phyloP scores from a whole-genome alignment of 768 basidiomycete genomes.

The Auricularia heimuer region DNA sequence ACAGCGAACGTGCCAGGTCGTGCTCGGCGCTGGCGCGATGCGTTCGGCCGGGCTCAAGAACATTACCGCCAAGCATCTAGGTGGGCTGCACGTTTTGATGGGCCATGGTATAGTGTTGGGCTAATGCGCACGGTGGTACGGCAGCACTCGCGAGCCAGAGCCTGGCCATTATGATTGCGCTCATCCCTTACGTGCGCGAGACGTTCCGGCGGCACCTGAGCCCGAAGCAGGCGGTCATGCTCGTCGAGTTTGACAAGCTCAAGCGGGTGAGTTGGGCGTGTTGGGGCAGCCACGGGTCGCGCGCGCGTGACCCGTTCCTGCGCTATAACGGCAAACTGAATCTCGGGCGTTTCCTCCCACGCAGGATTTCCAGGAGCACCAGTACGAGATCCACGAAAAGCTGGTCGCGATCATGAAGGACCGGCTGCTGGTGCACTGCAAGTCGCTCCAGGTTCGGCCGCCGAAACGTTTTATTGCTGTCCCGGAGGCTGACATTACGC shows the following conservation, averaged over 20 bases:
- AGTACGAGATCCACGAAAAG: conserved; percentile 97
- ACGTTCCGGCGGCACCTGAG: conserved; percentile 88
- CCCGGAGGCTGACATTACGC: background rate
- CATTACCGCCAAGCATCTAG: conserved; percentile 96
- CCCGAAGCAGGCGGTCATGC: conserved; percentile 91
- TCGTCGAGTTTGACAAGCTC: conserved; percentile 96
- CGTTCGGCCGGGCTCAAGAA: conserved; percentile 93
- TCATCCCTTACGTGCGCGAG: conserved; percentile 94
- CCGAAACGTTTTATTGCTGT: conserved; percentile 11
- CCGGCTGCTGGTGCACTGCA: conserved; percentile 76
- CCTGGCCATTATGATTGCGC: conserved; percentile 83
- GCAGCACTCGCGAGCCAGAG: conserved; percentile 92
- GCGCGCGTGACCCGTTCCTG: background rate
- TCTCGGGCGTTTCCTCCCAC: conserved; percentile 2
- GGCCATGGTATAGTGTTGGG: background rate
- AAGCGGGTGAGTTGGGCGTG: conserved; percentile 58
- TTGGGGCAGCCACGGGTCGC: too few species aligned
- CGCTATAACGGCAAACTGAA: background rate
- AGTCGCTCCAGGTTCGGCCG: conserved; percentile 55
- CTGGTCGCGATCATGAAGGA: conserved; percentile 98
- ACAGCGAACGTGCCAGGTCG: conserved; percentile 98
- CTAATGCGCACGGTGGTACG: background rate
- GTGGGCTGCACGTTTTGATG: conserved; percentile 25
- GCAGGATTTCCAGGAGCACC: conserved; percentile 97
- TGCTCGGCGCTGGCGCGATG: conserved; percentile 98